phyloP scores from a whole-genome alignment of 2,329 filamentous ascomycete genomes.

The Penicillium sp. region DNA sequence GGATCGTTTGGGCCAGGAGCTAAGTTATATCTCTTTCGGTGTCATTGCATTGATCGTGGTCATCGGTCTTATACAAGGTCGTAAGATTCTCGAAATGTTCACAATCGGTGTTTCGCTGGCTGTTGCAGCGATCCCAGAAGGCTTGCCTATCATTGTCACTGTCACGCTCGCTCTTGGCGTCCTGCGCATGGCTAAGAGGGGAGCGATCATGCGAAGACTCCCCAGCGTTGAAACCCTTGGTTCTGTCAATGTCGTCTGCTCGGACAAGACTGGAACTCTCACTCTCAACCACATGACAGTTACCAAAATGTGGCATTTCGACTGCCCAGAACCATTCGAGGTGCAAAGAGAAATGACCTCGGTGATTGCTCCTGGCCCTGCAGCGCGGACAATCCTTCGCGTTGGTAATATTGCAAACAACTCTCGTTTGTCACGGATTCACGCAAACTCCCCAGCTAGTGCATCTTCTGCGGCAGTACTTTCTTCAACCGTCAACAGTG shows the following conservation, averaged over 20 bases:
- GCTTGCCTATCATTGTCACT: constrained; percentile 95
- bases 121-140: constrained; percentile 93
- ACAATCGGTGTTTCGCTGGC: constrained; percentile 96
- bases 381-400: constrained; percentile 75
- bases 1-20: constrained; percentile 93
- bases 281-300: constrained; percentile 99
- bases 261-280: constrained; percentile 94
- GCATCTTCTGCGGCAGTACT: constrained; percentile 73
- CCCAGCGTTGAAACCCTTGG: constrained; percentile 97
- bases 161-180: constrained; percentile 94
- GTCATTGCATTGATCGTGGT: constrained; percentile 92
- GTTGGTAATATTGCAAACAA: constrained; percentile 98
- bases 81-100: constrained; percentile 88
- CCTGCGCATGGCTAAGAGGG: constrained; percentile 89
- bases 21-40: constrained; percentile 94
- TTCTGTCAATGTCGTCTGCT: constrained; percentile 99
- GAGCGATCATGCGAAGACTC: constrained; percentile 91
- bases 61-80: constrained; percentile 85
- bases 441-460: constrained; percentile 67
- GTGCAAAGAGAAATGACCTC: constrained; percentile 54
- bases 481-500: constrained; percentile 71
- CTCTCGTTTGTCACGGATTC: constrained; percentile 70
- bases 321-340: constrained; percentile 57
- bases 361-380: constrained; percentile 61
- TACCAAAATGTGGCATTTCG: constrained; percentile 94